These are phyloP conservation scores for Stephanodiscus triporus DNA, from an alignment of 108 stramenopile genomes.

Conservation along the genomic window DNA sequence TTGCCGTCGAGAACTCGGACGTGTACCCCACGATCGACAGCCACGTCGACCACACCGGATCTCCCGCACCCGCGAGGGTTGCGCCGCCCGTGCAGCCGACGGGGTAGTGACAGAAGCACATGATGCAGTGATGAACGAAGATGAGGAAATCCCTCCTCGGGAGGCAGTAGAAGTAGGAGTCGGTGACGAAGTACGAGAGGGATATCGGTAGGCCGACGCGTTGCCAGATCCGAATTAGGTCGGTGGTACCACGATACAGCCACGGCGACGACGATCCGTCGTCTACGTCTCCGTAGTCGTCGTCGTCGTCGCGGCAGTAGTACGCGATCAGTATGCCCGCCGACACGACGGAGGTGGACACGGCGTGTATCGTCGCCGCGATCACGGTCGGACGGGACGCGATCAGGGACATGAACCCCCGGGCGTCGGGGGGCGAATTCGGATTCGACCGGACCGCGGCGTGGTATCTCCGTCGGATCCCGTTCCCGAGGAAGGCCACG, in stretches of 20 bases:
- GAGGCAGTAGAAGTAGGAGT: conserved; percentile 45
- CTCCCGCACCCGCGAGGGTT: conserved; percentile 25
- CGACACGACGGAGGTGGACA: conserved; percentile 39
- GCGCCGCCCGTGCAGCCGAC: conserved; percentile 31
- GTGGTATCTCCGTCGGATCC: conserved; percentile 15
- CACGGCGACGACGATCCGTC: conserved; percentile 19
- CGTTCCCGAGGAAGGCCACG: conserved; percentile 25
- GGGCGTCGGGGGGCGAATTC: conserved; percentile 29
- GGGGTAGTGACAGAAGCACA: conserved; percentile 52
- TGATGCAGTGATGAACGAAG: conserved; percentile 47
- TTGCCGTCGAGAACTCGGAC: conserved; percentile 45
- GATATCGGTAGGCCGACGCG: conserved; percentile 45
- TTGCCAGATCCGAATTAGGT: conserved; percentile 43
- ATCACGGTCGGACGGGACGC: conserved; percentile 50
- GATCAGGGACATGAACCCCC: conserved; percentile 31
- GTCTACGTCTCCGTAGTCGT: neutral
- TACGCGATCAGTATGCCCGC: conserved; percentile 22
- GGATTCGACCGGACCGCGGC: conserved; percentile 19
- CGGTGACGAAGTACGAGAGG: conserved; percentile 42
- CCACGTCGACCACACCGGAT: conserved; percentile 41
- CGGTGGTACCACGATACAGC: conserved; percentile 22
- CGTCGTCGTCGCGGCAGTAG: too few relatives aligned
- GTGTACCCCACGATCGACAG: conserved; percentile 47
- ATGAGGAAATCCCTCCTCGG: conserved; percentile 38
- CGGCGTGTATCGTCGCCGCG: conserved; percentile 38